phyloP scores from a whole-genome alignment of 1,284 basidiomycete genomes.

The Ustilago tritici region DNA sequence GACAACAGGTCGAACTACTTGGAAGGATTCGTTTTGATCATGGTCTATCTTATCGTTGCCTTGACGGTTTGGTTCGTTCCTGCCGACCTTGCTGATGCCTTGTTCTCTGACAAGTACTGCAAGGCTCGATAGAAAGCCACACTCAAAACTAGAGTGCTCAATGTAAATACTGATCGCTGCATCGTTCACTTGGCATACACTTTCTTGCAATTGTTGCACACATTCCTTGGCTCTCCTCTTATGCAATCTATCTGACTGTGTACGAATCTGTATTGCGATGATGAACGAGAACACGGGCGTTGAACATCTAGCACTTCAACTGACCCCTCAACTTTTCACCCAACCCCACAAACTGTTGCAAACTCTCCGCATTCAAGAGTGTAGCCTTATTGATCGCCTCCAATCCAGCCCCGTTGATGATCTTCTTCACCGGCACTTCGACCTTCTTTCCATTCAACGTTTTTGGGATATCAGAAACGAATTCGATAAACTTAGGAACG shows the following conservation, averaged over 20 bases:
- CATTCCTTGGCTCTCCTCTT: not conserved
- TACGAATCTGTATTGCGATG: not conserved
- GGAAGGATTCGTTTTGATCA: constrained; percentile 60
- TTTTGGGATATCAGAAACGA: constrained; percentile 80
- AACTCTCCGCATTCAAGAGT: constrained; percentile 80
- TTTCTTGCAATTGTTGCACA: not conserved
- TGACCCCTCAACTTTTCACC: constrained; percentile 74
- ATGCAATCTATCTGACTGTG: not conserved
- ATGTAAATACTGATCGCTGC: constrained; percentile 2
- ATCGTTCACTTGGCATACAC: constrained; percentile 1
- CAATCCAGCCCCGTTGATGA: constrained; percentile 83
- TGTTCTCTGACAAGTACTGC: constrained; percentile 42
- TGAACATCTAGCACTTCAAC: constrained; percentile 33
- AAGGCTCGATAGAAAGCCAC: constrained; percentile 8
- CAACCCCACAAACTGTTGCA: constrained; percentile 76
- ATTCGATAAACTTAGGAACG: constrained; percentile 74
- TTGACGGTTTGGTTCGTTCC: constrained; percentile 57
- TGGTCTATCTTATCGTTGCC: constrained; percentile 57
- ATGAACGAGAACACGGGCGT: too few species aligned
- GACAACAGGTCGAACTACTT: constrained; percentile 59
- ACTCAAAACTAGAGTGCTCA: not conserved
- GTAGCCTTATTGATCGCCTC: constrained; percentile 81
- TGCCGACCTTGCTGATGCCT: constrained; percentile 38
- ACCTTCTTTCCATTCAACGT: constrained; percentile 88
- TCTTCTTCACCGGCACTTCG: constrained; percentile 84